Conservation (phyloP, 768 basidiomycete species). For the Trichaptum fuscoviolaceum region DNA sequence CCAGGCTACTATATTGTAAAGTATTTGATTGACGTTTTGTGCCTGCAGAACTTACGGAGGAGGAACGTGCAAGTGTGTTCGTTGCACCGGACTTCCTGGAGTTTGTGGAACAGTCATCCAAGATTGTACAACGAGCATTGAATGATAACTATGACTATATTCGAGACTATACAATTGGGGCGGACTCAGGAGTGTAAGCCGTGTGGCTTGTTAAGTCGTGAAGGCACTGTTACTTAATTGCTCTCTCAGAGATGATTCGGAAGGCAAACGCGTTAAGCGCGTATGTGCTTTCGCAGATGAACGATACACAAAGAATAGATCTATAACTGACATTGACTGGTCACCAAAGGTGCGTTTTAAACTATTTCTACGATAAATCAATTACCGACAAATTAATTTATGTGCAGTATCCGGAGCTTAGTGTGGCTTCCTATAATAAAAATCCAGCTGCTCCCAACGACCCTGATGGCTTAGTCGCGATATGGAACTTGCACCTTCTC, state of each 20-base stretch:
- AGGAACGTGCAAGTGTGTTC: conserved; percentile 77
- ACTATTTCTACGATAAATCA: background rate
- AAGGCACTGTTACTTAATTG: conserved; percentile 6
- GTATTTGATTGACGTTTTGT: background rate
- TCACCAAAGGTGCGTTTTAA: conserved; percentile 73
- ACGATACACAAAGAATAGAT: conserved; percentile 85
- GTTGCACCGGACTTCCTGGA: conserved; percentile 88
- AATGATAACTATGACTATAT: conserved; percentile 97
- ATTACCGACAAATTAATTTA: conserved; percentile 8
- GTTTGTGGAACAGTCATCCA: conserved; percentile 92
- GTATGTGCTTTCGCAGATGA: conserved; percentile 95
- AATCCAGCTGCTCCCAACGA: conserved; percentile 91
- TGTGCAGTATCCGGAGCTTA: conserved; percentile 96
- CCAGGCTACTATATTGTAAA: background rate
- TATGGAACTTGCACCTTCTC: conserved; percentile 94
- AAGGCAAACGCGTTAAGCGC: conserved; percentile 85
- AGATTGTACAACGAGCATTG: conserved; percentile 90
- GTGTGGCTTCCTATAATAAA: conserved; percentile 96
- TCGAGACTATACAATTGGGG: conserved; percentile 89
- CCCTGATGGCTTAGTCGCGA: conserved; percentile 93
- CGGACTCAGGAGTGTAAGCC: conserved; percentile 78
- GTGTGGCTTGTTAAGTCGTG: background rate
- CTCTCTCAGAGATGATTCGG: conserved; percentile 70
- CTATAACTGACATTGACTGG: conserved; percentile 97
- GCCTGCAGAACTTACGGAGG: conserved; percentile 72